Base-by-base conservation (phyloP, 495 filamentous ascomycete genomes). In the Penicillium desertorum region DNA sequence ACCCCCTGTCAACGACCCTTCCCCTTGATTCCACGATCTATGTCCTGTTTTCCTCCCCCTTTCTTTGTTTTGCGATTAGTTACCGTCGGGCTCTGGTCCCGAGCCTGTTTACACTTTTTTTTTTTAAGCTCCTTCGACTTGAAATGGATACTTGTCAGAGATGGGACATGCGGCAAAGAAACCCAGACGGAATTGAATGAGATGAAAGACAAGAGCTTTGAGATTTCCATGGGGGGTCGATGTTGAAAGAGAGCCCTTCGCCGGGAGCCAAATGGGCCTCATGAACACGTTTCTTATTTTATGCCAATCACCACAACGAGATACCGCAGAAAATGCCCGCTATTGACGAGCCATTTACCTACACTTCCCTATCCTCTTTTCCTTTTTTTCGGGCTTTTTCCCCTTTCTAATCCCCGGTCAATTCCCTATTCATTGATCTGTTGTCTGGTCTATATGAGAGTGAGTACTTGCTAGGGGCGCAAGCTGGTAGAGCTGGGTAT, bases 271-370 rank as follows among this genome's bases (percentile, higher is more conserved):
- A 37, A 53, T 41, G 57, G 64, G 60, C 60, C 62, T 59, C 58
- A 67, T 58, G 62, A 67, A 54, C 59, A 62, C 59, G 56, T 59
- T 54, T 68, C 36, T 56, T 58, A 48, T 56, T 65, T 65, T 69
- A 69, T 69, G 64, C 63, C 55, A 51, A 51, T 62, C 61, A 63
- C 58, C 61, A 58, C 59, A 67, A 47, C 66, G 62, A 69, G 64
- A 67, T 69, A 69, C 66, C 64, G 66, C 66, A 68, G 65, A 67
- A 64, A 67, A 64, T 62, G 66, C 64, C 63, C 60, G 65, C 49
- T 64, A 66, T 69, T 69, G 64, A 69, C 61, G 66, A 69, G 64
- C 59, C 51, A 64, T 62, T 64, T 12, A 39, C 34, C 43, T 47
- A 51, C 54, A 48, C 53, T 65, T 67, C 37, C 64, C 54, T 61